Conservation (phyloP, 768 basidiomycete genomes). For the Tulasnella sp. region DNA sequence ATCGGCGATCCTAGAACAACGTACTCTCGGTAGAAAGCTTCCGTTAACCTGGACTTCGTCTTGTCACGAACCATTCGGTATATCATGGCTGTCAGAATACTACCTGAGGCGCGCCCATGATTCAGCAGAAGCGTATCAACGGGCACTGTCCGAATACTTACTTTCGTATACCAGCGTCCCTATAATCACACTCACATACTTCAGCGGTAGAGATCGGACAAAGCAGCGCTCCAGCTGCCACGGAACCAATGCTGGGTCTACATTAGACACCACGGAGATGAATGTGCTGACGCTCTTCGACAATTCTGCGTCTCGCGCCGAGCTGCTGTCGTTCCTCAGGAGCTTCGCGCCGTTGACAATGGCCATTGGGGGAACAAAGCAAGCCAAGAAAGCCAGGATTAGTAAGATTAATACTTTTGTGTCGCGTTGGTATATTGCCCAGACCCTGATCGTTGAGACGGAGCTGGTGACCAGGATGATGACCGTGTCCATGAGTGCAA, state of each 20-base stretch:
- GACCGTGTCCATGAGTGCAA: neutral
- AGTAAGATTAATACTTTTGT: neutral
- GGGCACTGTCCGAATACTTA: neutral
- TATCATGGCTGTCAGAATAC: neutral
- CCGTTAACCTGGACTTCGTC: neutral
- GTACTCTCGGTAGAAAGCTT: neutral
- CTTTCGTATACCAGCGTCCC: neutral
- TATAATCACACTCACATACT: neutral
- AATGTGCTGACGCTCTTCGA: neutral
- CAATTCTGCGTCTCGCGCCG: neutral
- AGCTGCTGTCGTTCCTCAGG: neutral
- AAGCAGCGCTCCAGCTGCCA: slow-evolving; percentile 1
- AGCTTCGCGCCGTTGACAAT: neutral
- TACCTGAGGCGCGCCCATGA: neutral
- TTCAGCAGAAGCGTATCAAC: neutral
- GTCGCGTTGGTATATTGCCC: slow-evolving; percentile 13
- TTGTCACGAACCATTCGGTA: neutral
- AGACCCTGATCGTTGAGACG: neutral
- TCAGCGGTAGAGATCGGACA: neutral
- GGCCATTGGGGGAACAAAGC: neutral
- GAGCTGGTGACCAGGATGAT: slow-evolving; percentile 15
- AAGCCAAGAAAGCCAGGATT: neutral
- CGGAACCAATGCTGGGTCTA: neutral
- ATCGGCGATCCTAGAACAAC: neutral
- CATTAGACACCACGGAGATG: neutral